A percentile compares a stretch with the other conserved stretches of the same genome.
phyloP scores from a whole-genome alignment of 805 yeast genomes.

The Priceomyces carsonii region DNA sequence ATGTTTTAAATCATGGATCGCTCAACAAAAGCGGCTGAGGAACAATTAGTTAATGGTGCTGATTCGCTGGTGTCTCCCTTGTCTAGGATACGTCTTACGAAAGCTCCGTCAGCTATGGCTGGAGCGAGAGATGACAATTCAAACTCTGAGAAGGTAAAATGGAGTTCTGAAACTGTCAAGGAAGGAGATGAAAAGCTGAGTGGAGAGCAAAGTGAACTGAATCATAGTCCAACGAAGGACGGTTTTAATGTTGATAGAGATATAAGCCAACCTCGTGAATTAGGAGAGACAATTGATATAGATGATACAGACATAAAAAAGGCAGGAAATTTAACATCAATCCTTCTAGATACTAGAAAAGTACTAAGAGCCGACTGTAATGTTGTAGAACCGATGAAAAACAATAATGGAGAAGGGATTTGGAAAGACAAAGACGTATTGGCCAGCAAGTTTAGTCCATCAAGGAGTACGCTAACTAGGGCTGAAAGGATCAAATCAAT shows the following conservation, averaged over 20 bases:
- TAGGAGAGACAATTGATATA: not conserved
- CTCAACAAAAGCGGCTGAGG: too few species aligned
- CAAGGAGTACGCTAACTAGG: conserved; percentile 41
- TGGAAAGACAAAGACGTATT: conserved; percentile 7
- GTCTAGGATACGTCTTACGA: too few species aligned
- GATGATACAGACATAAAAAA: conserved; percentile 15
- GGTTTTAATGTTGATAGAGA: conserved; percentile 10
- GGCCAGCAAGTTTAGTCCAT: conserved; percentile 15
- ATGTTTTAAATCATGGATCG: too few species aligned
- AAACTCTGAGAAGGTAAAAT: too few species aligned
- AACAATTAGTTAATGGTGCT: too few species aligned
- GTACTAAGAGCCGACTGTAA: conserved; percentile 44
- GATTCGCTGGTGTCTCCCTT: too few species aligned
- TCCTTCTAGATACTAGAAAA: conserved; percentile 43
- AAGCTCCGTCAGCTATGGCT: too few species aligned
- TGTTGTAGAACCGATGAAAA: conserved; percentile 31
- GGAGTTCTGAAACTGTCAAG: too few species aligned
- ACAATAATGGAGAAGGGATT: conserved; percentile 7
- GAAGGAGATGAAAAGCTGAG: too few species aligned
- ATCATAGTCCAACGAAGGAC: conserved; percentile 4
- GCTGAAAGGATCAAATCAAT: conserved; percentile 51
- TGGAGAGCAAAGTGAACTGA: too few species aligned
- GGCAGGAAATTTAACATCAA: conserved; percentile 29
- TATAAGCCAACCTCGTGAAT: not conserved
- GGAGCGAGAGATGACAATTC: too few species aligned